Percentiles rank a stretch among this genome's conserved stretches.
phyloP scores from a whole-genome alignment of 768 basidiomycete species.

The Lyophyllum shimeji region DNA sequence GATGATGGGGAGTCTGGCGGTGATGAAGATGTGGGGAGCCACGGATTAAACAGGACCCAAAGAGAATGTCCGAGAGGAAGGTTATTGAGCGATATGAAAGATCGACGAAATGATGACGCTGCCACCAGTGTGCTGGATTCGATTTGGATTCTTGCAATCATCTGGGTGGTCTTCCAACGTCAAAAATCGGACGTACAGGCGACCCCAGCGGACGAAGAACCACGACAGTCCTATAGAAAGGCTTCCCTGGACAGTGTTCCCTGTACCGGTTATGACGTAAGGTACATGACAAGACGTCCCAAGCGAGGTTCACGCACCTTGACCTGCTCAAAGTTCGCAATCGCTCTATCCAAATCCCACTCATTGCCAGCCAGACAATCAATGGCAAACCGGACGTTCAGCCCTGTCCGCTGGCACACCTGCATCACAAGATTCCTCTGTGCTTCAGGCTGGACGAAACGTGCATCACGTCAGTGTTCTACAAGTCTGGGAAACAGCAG shows the following conservation, averaged over 20 bases:
- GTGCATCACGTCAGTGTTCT: background rate
- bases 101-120: background rate
- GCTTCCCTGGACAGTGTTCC: conserved; percentile 53
- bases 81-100: background rate
- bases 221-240: conserved; percentile 36
- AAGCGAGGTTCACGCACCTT: conserved; percentile 53
- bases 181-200: background rate
- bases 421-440: conserved; percentile 73
- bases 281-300: conserved; percentile 6
- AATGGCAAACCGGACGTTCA: conserved; percentile 79
- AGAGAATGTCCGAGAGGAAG: conserved; percentile 5
- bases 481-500: background rate
- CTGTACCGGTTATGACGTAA: conserved; percentile 33
- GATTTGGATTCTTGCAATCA: background rate
- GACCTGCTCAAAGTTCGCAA: conserved; percentile 86
- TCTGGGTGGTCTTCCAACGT: background rate
- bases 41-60: background rate
- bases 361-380: conserved; percentile 83
- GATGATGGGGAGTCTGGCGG: conserved; percentile 2
- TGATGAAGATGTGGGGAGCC: background rate
- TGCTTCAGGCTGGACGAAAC: conserved; percentile 54
- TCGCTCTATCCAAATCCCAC: conserved; percentile 80
- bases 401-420: conserved; percentile 67
- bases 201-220: background rate
- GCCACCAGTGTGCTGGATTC: background rate